Evolutionary conservation across 371 early-diverging fungal genomes (phyloP).

Genomic region (Apophysomyces ossiformis): DNA sequence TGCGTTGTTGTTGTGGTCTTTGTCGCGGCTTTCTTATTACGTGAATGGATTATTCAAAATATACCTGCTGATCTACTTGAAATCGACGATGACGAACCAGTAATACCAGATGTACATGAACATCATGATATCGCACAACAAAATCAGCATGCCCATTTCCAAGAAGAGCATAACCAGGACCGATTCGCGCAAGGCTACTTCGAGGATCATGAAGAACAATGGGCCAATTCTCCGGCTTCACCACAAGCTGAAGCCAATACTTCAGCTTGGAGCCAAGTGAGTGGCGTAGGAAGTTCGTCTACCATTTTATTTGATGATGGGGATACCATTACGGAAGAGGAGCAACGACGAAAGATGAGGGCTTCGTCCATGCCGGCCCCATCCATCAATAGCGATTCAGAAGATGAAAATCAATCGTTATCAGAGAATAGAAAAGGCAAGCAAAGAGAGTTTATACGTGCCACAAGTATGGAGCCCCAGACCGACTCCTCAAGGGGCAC

Average conservation of each 20-base stretch:
- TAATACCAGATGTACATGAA: neutral
- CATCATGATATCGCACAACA: constrained; percentile 1
- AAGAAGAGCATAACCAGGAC: neutral
- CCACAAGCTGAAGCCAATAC: neutral
- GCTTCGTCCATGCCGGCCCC: constrained; percentile 42
- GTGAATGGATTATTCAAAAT: constrained; percentile 87
- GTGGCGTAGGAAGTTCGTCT: constrained; percentile 71
- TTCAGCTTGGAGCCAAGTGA: constrained; percentile 61
- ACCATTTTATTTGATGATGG: constrained; percentile 21
- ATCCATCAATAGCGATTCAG: constrained; percentile 58
- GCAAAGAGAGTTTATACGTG: constrained; percentile 2
- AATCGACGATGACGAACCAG: constrained; percentile 15
- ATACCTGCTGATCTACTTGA: constrained; percentile 23
- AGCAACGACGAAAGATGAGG: neutral
- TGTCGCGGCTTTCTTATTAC: constrained; percentile 73
- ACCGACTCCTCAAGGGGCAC: neutral
- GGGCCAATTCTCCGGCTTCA: constrained; percentile 56
- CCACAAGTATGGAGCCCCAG: constrained; percentile 1
- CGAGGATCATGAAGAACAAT: constrained; percentile 40
- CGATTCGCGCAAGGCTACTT: constrained; percentile 12
- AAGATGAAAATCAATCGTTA: neutral
- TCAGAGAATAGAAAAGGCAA: neutral
- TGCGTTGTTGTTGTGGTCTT: constrained; percentile 73
- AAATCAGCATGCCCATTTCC: neutral
- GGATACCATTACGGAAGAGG: constrained; percentile 25